Percentiles rank a stretch among this genome's conserved stretches.
Evolutionary conservation across 257 asterid genomes (phyloP).

Genomic region (Phtheirospermum japonicum): DNA sequence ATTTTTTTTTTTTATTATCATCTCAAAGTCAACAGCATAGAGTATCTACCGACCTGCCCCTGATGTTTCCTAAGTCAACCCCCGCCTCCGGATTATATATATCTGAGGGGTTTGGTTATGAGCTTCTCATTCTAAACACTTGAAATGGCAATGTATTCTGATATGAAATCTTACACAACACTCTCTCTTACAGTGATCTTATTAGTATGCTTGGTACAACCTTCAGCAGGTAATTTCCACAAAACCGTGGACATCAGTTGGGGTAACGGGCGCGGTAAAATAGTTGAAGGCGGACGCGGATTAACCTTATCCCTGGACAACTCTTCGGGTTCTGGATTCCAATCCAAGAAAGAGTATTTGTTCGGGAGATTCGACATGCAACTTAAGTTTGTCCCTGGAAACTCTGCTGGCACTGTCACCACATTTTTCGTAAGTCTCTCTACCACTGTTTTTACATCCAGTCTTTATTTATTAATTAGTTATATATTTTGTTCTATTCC

Average conservation of each 20-base stretch:
- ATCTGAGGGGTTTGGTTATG: too few relatives aligned
- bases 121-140: too few relatives aligned
- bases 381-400: conserved; percentile 37
- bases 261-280: conserved; percentile 46
- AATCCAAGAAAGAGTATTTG: conserved; percentile 38
- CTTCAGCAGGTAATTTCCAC: conserved; percentile 36
- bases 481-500: neutral
- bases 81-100: too few relatives aligned
- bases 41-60: too few relatives aligned
- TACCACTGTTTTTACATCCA: too few relatives aligned
- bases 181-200: too few relatives aligned
- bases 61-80: too few relatives aligned
- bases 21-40: too few relatives aligned
- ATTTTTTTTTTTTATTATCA: too few relatives aligned
- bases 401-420: conserved; percentile 49
- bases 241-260: conserved; percentile 34
- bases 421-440: conserved; percentile 41
- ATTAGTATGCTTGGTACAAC: neutral
- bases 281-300: conserved; percentile 37
- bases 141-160: too few relatives aligned
- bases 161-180: too few relatives aligned
- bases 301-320: conserved; percentile 32
- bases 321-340: conserved; percentile 44
- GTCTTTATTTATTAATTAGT: too few relatives aligned
- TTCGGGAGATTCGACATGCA: conserved; percentile 40